Evolutionary conservation across 306 rosid genomes (phyloP), one percentile per base, ranked within the genome.

Genomic region (Adenanthera pavonina): DNA sequence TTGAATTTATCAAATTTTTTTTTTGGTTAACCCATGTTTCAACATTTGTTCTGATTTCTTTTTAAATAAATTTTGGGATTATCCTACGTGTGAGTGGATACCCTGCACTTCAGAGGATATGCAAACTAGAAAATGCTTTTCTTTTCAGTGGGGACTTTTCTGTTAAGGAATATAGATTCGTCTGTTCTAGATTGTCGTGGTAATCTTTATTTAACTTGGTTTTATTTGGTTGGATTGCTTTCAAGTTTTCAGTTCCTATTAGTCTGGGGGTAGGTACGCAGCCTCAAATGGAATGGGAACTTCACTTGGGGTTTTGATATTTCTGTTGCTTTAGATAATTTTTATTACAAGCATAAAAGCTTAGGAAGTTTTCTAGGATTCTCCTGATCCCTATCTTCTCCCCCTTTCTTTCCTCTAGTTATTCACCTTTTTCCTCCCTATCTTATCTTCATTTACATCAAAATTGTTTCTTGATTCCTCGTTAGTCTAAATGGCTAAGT

Each of bases 261-360:
- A 44, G 52, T 44, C 44, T 69, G 36, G 36, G 40, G 74, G 20
- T 17, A 19, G 51, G 74, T 43, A 43, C 4, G 35, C 9, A 44
- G 38, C 74, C 4, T 69, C 54, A 69, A 67, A n/a, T 44, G 17
- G 73, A 43, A 16, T 46, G 51, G 33, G 73, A 69, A 69, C 35
- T 41, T 43, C 17, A 41, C n/a, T 35, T 44, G 17, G 7, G 17
- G 5, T 3, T 69, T 43, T 46, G 15, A n/a, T 1, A 10, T 69
- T 20, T 16, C 17, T n/a, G n/a, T n/a, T n/a, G n/a, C n/a, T n/a
- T n/a, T n/a, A n/a, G n/a, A n/a, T n/a, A n/a, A n/a, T 59, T 15
- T 25, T 59, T 25, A 0, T 41, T 44, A 69, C 56, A 69, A 12
- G 19, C 19, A 25, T 20, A 20, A 16, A 46, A 44, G 40, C 38